Evolutionary conservation across 2,329 filamentous ascomycete genomes (phyloP).

Genomic region (Nigrospora sphaerica): DNA sequence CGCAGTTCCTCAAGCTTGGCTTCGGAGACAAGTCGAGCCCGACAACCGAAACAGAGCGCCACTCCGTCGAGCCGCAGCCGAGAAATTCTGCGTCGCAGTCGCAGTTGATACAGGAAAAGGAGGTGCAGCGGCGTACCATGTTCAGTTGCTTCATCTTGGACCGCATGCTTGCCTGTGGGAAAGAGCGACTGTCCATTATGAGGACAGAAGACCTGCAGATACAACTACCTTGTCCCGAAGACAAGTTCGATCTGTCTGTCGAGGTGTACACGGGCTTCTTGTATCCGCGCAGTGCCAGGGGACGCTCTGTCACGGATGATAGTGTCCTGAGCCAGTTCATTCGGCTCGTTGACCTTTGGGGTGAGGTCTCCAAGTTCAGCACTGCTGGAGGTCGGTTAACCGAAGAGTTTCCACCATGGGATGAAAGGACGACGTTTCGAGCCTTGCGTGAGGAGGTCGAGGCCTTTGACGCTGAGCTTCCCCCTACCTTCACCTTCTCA

Average conservation of each 20-base stretch:
- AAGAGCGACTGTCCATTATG: constrained; percentile 53
- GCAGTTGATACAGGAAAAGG: constrained; percentile 46
- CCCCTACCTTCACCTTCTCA: constrained; percentile 49
- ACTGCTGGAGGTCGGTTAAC: constrained; percentile 43
- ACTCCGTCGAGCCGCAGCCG: constrained; percentile 8
- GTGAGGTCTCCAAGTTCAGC: constrained; percentile 50
- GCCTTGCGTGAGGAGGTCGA: constrained; percentile 43
- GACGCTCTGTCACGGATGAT: constrained; percentile 27
- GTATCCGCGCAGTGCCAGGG: constrained; percentile 11
- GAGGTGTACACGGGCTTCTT: constrained; percentile 49
- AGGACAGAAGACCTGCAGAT: constrained; percentile 53
- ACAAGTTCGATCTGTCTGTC: constrained; percentile 55
- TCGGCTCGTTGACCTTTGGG: constrained; percentile 52
- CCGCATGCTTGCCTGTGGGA: constrained; percentile 59
- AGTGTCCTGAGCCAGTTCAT: constrained; percentile 46
- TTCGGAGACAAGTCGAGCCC: constrained; percentile 39
- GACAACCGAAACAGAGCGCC: constrained; percentile 4
- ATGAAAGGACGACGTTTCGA: constrained; percentile 45
- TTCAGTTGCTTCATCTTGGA: constrained; percentile 71
- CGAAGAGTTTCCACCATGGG: constrained; percentile 52
- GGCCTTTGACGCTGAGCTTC: constrained; percentile 45
- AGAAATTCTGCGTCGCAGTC: constrained; percentile 13
- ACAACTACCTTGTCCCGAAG: constrained; percentile 61
- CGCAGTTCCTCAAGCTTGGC: constrained; percentile 54
- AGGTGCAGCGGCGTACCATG: constrained; percentile 62